Conservation (phyloP, 129 eudicot genomes). For the Gnaphalium uliginosum region DNA sequence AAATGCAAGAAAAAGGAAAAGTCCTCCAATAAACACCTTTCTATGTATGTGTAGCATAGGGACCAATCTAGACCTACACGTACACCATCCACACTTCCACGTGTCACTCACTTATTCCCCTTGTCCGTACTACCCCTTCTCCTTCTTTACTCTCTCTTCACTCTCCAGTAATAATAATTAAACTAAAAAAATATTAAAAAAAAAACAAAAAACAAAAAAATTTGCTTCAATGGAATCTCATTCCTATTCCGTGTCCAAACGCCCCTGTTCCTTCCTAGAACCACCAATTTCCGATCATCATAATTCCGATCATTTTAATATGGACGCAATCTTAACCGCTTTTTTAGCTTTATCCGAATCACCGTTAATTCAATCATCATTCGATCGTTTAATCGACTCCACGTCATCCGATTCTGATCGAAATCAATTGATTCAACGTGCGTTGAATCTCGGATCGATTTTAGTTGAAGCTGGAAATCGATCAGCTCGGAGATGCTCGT, state of each 20-base stretch:
- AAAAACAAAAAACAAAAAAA: background rate
- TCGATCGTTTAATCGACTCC: slow-evolving; percentile 62
- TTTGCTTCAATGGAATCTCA: slow-evolving; percentile 6
- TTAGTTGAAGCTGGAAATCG: slow-evolving; percentile 71
- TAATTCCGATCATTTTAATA: slow-evolving; percentile 22
- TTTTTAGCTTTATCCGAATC: slow-evolving; percentile 50
- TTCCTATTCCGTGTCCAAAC: slow-evolving; percentile 41
- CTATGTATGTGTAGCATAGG: slow-evolving; percentile 1
- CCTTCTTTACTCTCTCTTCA: slow-evolving; percentile 2
- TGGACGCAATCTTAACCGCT: slow-evolving; percentile 47
- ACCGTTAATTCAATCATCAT: slow-evolving; percentile 38
- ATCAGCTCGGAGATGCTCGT: slow-evolving; percentile 58
- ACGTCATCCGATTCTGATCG: slow-evolving; percentile 55
- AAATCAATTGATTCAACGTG: slow-evolving; percentile 56
- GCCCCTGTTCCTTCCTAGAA: slow-evolving; percentile 43
- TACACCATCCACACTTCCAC: slow-evolving; percentile 39
- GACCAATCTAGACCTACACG: slow-evolving; percentile 45
- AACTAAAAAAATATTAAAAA: slow-evolving; percentile 5
- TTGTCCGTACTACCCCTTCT: background rate
- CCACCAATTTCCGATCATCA: slow-evolving; percentile 17
- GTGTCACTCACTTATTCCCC: slow-evolving; percentile 31
- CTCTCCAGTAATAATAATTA: background rate
- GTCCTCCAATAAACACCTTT: slow-evolving; percentile 33
- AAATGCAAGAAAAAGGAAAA: background rate
- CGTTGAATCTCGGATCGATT: slow-evolving; percentile 50